Evolutionary conservation across 345 rosid species (phyloP).

Genomic region (Hibiscus tridactylites): DNA sequence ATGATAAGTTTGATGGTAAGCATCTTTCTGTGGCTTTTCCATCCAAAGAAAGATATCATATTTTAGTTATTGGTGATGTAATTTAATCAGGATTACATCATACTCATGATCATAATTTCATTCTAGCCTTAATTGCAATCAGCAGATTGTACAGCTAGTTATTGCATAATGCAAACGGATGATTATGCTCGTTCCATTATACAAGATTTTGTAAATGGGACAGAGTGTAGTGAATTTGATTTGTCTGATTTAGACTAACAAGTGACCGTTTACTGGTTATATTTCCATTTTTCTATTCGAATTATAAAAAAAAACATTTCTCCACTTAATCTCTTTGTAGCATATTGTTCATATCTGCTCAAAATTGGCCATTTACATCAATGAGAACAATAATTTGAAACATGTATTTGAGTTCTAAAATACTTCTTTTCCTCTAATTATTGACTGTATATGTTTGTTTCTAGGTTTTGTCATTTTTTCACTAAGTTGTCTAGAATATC

Average conservation of each 20-base stretch:
- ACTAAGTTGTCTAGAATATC: too few species aligned
- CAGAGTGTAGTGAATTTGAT: not conserved
- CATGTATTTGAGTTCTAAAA: too few species aligned
- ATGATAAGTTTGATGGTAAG: conserved; percentile 92
- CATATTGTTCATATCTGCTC: too few species aligned
- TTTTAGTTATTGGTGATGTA: not conserved
- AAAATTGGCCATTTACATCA: too few species aligned
- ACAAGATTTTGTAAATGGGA: not conserved
- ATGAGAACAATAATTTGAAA: too few species aligned
- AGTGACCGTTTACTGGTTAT: not conserved
- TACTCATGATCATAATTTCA: too few species aligned
- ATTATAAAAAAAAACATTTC: too few species aligned
- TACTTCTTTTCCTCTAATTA: too few species aligned
- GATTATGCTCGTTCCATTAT: not conserved
- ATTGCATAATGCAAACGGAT: not conserved
- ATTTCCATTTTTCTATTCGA: too few species aligned
- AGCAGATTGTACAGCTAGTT: not conserved
- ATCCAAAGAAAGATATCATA: not conserved
- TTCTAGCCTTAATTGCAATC: not conserved
- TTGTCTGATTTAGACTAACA: not conserved
- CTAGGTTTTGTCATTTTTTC: too few species aligned
- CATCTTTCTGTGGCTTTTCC: not conserved
- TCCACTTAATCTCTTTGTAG: too few species aligned
- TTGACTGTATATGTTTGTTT: too few species aligned
- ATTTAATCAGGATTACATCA: not conserved